Percentiles rank a stretch among this genome's conserved stretches.
Evolutionary conservation across 1,284 basidiomycete species (phyloP).

Genomic region (Gymnopus androsaceus): DNA sequence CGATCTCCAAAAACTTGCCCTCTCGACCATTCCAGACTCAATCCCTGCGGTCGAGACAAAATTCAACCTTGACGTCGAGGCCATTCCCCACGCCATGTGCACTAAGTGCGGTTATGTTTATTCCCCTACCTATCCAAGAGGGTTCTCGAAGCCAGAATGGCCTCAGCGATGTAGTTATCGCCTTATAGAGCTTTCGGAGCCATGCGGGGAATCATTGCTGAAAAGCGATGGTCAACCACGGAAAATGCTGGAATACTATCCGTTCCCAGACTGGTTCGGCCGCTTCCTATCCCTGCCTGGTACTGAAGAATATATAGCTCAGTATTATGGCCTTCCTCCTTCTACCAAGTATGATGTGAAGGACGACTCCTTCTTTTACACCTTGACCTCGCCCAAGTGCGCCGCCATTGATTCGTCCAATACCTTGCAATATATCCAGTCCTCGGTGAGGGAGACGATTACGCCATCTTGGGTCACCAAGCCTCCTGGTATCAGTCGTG

Average conservation of each 20-base stretch:
- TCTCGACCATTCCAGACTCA: neutral
- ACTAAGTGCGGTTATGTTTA: neutral
- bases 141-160: neutral
- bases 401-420: too few relatives aligned
- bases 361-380: neutral
- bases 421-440: too few relatives aligned
- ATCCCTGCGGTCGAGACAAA: neutral
- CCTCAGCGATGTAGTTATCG: neutral
- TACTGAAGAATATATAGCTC: neutral
- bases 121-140: neutral
- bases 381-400: too few relatives aligned
- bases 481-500: too few relatives aligned
- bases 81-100: conserved; percentile 1
- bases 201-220: neutral
- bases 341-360: neutral
- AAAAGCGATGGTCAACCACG: neutral
- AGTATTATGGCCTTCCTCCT: neutral
- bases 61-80: conserved; percentile 3
- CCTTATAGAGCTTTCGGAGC: neutral
- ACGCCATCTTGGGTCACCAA: too few relatives aligned
- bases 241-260: conserved; percentile 4
- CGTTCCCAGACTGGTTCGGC: conserved; percentile 6
- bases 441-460: too few relatives aligned
- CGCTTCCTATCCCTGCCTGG: conserved; percentile 2
- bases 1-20: neutral